Base-by-base conservation (phyloP, 2,329 filamentous ascomycete genomes). In the Calcarisporium arbuscula region DNA sequence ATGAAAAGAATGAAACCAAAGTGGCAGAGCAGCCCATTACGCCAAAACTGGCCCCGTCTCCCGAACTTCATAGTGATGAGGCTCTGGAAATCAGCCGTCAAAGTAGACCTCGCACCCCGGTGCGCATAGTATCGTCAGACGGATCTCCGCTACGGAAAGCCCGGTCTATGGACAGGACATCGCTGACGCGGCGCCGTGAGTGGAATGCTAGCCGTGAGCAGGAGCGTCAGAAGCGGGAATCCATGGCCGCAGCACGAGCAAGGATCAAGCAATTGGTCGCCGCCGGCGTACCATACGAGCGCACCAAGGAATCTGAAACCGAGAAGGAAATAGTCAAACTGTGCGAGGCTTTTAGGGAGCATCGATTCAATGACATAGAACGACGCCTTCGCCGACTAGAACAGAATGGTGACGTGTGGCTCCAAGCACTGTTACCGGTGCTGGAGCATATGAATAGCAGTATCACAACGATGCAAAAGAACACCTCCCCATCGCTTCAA, bases 341-440 rank as follows among this genome's bases (percentile, higher is more conserved):
- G 8, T 65, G 67, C 38, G 61, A 68, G 30, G 54, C 52, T 4
- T 58, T 67, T 19, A 54, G 58, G 8, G 62, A 66, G 38, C 53
- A 59, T 15, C 65, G 61, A 7, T 50, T 67, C 12, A 57, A 56
- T 17, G 70, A 74, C 25, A 64, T 72, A 51, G 67, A 71, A 42
- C 57, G 56, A 9, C 62, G 69, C 2, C 48, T 73, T 10, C 58
- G 61, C 6, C 54, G 57, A 12, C 56, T 73, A 2, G 69, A 74
- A 50, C 56, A 58, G 12, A 65, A 67, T 31, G 62, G 65, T 26
- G 66, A 72, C 25, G 50, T 64, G 4, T 65, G 65, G 61, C 49
- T 67, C 27, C 54, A 60, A 11, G 61, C 66, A 3, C 47, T 73
- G 18, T 52, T 64, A 3, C 63, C 67, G 5, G 54, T 72, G 5